These are phyloP conservation scores for Talaromyces thailandensis DNA, from an alignment of 495 filamentous ascomycete genomes.

Conservation along the genomic window DNA sequence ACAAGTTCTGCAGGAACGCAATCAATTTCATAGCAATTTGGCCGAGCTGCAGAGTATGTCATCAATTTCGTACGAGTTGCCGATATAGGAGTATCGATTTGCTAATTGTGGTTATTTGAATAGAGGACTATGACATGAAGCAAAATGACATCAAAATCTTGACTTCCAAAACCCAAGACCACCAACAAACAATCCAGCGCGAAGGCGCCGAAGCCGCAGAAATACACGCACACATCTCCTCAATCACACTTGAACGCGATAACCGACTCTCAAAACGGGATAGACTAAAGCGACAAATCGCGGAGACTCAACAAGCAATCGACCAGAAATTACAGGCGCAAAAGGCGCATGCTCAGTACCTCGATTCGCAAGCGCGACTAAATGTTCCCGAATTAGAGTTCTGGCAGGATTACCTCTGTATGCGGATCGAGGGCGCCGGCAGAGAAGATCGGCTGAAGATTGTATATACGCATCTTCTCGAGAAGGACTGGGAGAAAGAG, in stretches of 20 bases:
- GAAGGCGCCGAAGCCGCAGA: constrained; percentile 82
- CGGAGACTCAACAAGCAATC: constrained; percentile 62
- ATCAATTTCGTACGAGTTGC: neutral
- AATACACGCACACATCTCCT: constrained; percentile 72
- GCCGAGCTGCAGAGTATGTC: constrained; percentile 76
- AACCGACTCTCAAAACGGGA: constrained; percentile 63
- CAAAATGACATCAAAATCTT: constrained; percentile 80
- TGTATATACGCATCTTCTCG: constrained; percentile 73
- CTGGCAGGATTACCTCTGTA: constrained; percentile 83
- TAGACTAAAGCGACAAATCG: constrained; percentile 67
- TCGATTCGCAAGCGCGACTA: constrained; percentile 71
- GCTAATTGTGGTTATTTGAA: neutral
- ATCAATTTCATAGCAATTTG: constrained; percentile 84
- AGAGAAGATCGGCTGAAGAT: constrained; percentile 81
- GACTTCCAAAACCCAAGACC: constrained; percentile 62
- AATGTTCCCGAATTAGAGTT: constrained; percentile 91
- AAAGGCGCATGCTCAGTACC: constrained; percentile 49
- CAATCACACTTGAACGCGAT: constrained; percentile 68
- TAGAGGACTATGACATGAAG: constrained; percentile 87
- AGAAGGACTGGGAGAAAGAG: constrained; percentile 82
- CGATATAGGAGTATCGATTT: no score
- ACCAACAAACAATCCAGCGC: constrained; percentile 73
- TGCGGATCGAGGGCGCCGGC: constrained; percentile 86
- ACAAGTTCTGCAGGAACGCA: constrained; percentile 82
- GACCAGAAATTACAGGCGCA: constrained; percentile 52